phyloP scores from a whole-genome alignment of 148 eudicot species.

The Vaccinium darrowii region DNA sequence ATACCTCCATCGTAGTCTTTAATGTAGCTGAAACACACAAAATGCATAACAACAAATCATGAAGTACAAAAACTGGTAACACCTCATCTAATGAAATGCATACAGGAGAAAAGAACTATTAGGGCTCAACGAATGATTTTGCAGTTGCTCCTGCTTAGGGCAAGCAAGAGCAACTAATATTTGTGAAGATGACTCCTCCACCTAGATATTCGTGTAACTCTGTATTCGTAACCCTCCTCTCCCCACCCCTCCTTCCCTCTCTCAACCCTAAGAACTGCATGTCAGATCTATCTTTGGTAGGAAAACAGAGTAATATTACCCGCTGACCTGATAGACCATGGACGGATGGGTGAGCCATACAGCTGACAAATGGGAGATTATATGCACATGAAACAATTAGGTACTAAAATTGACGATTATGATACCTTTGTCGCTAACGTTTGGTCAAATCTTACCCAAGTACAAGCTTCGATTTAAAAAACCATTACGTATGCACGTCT shows the following conservation, averaged over 20 bases:
- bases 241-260: too few species aligned
- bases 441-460: background rate
- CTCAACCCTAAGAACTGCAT: too few species aligned
- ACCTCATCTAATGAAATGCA: background rate
- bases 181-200: too few species aligned
- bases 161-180: too few species aligned
- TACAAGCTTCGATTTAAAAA: background rate
- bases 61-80: background rate
- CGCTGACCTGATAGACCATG: background rate
- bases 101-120: background rate
- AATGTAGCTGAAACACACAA: conserved; percentile 57
- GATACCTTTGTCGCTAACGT: too few species aligned
- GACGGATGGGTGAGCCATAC: background rate
- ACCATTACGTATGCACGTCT: background rate
- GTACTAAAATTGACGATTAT: background rate
- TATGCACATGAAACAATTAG: background rate
- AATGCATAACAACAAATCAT: background rate
- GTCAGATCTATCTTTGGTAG: background rate
- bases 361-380: background rate
- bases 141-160: background rate
- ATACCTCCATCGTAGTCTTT: conserved; percentile 99
- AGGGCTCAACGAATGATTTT: background rate
- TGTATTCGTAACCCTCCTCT: too few species aligned
- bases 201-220: too few species aligned
- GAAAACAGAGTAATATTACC: background rate